Base-by-base conservation (phyloP, 2,329 filamentous ascomycete genomes). In the Tricladium varicosporioides region DNA sequence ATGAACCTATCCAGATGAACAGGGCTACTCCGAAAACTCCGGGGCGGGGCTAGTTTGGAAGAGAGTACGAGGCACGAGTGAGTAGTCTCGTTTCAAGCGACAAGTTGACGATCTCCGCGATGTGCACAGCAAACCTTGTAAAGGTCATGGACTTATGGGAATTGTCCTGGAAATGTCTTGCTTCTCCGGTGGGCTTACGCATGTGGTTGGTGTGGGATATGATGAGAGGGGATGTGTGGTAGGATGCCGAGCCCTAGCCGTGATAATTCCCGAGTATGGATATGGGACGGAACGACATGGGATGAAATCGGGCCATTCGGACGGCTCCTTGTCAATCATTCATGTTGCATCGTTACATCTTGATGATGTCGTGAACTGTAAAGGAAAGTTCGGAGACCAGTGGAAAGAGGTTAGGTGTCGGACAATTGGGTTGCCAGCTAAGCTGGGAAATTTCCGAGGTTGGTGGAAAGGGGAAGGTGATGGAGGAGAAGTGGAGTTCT, bases 401-500 rank as follows among this genome's bases (percentile, higher is more conserved):
- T 11, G 36, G 11, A 40, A 40, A 40, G 36, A 40, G n/a, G 11
- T n/a, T 40, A 27, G 22, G 22, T 27, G 22, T 27, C 36, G n/a
- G n/a, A 40, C 36, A 4, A 11, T n/a, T 11, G n/a, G 11, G 46
- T 46, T 33, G 22, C 40, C 45, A 53, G 32, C 36, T 27, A 53
- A n/a, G 5, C 40, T 56, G 57, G 51, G 32, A 57, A 55, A 61
- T 59, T 49, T 53, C 54, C 57, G 54, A 51, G 13, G 2, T n/a
- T n/a, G 36, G 36, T 40, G 9, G 36, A 40, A 11, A 40, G 4
- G 10, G 36, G 36, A 40, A 40, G 36, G 36, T 11, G 36, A 40
- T 13, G 36, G 36, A 13, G 11, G 36, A 13, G 36, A 40, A n/a
- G 36, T 40, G 36, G n/a, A 13, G 36, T 40, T 40, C 11, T 40